Evolutionary conservation across 208 protist species (phyloP).

Genomic region (Acanthamoeba healyi): DNA sequence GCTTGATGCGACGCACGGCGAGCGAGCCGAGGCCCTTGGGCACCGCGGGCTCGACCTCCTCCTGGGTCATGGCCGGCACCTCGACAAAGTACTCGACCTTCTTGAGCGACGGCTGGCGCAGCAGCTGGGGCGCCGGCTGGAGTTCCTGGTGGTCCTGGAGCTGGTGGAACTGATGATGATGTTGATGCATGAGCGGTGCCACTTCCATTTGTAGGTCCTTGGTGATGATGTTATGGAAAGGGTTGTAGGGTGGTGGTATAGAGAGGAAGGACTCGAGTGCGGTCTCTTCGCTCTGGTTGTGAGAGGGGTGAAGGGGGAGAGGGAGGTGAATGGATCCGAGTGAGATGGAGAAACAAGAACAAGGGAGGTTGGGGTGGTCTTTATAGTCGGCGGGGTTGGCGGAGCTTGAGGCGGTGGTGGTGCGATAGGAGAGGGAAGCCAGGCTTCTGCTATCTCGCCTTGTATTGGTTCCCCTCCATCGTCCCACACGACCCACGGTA

Average conservation of each 20-base stretch:
- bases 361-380: neutral
- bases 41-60: neutral
- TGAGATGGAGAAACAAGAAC: no score
- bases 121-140: conserved; percentile 6
- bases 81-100: conserved; percentile 48
- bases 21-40: neutral
- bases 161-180: neutral
- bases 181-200: neutral
- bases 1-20: neutral
- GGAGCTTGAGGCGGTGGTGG: neutral
- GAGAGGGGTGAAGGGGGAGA: neutral
- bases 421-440: neutral
- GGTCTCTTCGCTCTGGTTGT: neutral
- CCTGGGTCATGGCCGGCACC: neutral
- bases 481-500: neutral
- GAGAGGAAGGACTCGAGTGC: conserved; percentile 10
- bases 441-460: neutral
- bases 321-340: neutral
- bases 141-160: neutral
- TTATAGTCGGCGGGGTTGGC: neutral
- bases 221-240: neutral
- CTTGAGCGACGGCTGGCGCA: conserved; percentile 41
- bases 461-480: neutral
- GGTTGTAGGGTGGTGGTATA: neutral
- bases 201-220: conserved; percentile 33